A percentile compares a stretch with the other conserved stretches of the same genome.
Conservation (phyloP, 805 yeast species). For the Yarrowia deformans region DNA sequence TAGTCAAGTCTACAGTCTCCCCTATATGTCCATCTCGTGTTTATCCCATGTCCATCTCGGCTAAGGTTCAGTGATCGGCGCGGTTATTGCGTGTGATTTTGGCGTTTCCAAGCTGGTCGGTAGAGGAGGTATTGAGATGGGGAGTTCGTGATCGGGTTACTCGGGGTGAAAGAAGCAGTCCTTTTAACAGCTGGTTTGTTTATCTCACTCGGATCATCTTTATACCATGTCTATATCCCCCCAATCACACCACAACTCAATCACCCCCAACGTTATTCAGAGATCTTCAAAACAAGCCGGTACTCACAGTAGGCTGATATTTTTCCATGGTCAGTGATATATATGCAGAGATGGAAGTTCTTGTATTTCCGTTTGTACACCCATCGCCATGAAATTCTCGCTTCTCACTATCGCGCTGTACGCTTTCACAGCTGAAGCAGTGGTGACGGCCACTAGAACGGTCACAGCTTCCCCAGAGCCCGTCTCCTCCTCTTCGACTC, state of each 20-base stretch:
- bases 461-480: background rate
- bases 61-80: constrained; percentile 20
- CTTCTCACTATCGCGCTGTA: constrained; percentile 1
- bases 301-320: background rate
- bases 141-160: background rate
- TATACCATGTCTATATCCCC: background rate
- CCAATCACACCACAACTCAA: background rate
- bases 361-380: background rate
- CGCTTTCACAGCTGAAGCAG: constrained; percentile 2
- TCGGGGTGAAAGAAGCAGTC: too few species aligned
- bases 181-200: too few species aligned
- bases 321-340: background rate
- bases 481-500: background rate
- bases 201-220: too few species aligned
- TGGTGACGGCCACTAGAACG: background rate
- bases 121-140: background rate
- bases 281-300: constrained; percentile 20
- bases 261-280: background rate
- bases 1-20: background rate
- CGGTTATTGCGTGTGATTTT: constrained; percentile 17
- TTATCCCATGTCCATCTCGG: constrained; percentile 3
- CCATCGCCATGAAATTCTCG: constrained; percentile 9
- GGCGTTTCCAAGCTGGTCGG: background rate
- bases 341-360: background rate
- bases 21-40: constrained; percentile 12